Evolutionary conservation across 2,329 filamentous ascomycete species (phyloP), one percentile per base, ranked within the genome.

Genomic region (Ascochyta rabiei): DNA sequence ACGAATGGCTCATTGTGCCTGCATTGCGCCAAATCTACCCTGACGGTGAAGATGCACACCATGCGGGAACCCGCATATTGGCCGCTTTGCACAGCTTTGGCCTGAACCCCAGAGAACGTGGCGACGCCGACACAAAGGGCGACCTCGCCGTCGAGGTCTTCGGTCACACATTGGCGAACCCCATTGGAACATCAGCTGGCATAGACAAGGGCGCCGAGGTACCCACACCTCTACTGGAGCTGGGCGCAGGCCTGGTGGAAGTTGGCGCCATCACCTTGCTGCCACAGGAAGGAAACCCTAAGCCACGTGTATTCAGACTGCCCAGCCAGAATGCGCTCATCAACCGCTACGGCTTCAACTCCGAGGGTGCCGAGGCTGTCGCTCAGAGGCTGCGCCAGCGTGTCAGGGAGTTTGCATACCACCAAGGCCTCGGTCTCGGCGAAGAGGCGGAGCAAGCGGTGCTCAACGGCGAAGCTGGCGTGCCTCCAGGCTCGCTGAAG

Each of bases 301-400:
- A 86, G 64, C 93, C 93, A 1, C 86, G 95, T 60, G 90, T 97
- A 23, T 99, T 96, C 78, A 86, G 95, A 19, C 79, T 98, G 6
- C 88, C 90, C 0, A 87, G 86, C 28, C 86, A 96, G 60, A 88
- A 96, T 62, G 92, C 90, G 15, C 82, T 99, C 74, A 91, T 99
- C 75, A 99, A 99, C 76, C 87, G 95, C 33, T 99, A 97, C 77
- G 95, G 95, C 0, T 86, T 99, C 67, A 98, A 98, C 78, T 96
- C 91, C 12, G 84, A 89, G 56, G 95, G 95, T 18, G 93, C 93
- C 1, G 93, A 96, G 70, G 85, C 88, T 66, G 89, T 98, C 77
- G 93, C 93, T 1, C 86, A 86, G 39, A 83, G 87, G 15, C 79
- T 99, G 62, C 84, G 91, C 48, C 86, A 91, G 67, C 84, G 95